These are phyloP conservation scores for Pseudopediastrum boryanum DNA, from an alignment of 139 green algal species.

Conservation along the genomic window DNA sequence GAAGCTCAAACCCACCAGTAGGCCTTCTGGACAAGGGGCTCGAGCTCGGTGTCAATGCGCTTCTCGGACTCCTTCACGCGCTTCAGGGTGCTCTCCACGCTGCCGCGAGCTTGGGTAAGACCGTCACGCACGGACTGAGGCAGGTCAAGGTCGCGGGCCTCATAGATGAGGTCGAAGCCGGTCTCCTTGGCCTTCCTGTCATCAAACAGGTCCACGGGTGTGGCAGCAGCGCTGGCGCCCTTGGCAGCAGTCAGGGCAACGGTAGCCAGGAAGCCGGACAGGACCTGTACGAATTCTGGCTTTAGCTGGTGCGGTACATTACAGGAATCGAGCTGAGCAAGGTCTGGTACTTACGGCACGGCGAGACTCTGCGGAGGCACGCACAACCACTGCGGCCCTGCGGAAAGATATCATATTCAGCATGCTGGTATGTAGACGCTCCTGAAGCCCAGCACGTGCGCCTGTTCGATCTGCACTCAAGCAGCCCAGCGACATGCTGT, in stretches of 20 bases:
- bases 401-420: background rate
- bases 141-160: constrained; percentile 89
- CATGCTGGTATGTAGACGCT: constrained; percentile 5
- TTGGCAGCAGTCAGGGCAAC: constrained; percentile 56
- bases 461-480: background rate
- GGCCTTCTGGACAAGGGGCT: constrained; percentile 75
- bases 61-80: constrained; percentile 76
- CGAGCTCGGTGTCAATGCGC: constrained; percentile 81
- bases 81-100: constrained; percentile 69
- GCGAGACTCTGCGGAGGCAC: constrained; percentile 59
- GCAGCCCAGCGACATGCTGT: background rate
- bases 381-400: constrained; percentile 62
- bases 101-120: constrained; percentile 64
- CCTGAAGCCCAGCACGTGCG: background rate
- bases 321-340: background rate
- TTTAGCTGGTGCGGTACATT: background rate
- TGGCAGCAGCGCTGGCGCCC: constrained; percentile 44
- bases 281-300: constrained; percentile 47
- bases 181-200: constrained; percentile 63
- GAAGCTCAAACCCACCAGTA: too few relatives aligned
- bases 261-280: constrained; percentile 75
- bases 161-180: constrained; percentile 94
- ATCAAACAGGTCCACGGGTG: constrained; percentile 82
- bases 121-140: constrained; percentile 78
- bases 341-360: constrained; percentile 56